Evolutionary conservation across 345 rosid genomes (phyloP).

Genomic region (Heritiera fomes): DNA sequence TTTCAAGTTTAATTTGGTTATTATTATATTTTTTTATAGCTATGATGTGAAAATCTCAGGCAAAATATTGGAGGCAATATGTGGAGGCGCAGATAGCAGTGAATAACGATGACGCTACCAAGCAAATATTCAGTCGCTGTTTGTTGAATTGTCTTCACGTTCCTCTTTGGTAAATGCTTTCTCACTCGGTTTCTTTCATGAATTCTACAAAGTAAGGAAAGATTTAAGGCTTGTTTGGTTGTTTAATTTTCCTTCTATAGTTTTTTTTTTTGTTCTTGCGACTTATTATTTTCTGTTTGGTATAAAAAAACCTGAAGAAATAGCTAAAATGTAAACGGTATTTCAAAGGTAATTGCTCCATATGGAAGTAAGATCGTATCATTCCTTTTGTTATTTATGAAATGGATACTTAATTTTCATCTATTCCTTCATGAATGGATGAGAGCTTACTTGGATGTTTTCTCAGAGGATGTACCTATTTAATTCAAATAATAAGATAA

Average conservation of each 20-base stretch:
- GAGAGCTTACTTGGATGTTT: neutral
- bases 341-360: neutral
- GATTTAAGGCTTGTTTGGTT: neutral
- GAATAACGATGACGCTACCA: slow-evolving; percentile 88
- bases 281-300: neutral
- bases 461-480: neutral
- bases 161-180: slow-evolving; percentile 76
- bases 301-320: neutral
- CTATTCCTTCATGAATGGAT: neutral
- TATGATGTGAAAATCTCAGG: slow-evolving; percentile 40
- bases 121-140: slow-evolving; percentile 89
- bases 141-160: slow-evolving; percentile 88
- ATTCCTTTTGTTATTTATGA: neutral
- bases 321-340: neutral
- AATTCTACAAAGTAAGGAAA: neutral
- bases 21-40: neutral
- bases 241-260: neutral
- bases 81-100: slow-evolving; percentile 86
- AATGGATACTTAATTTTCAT: neutral
- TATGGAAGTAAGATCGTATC: neutral
- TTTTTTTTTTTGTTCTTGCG: neutral
- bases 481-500: neutral
- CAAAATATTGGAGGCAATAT: slow-evolving; percentile 95
- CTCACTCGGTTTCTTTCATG: neutral
- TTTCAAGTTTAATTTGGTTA: neutral